Conservation (phyloP, 371 early-diverging fungal species). For the Ordospora pajunii region DNA sequence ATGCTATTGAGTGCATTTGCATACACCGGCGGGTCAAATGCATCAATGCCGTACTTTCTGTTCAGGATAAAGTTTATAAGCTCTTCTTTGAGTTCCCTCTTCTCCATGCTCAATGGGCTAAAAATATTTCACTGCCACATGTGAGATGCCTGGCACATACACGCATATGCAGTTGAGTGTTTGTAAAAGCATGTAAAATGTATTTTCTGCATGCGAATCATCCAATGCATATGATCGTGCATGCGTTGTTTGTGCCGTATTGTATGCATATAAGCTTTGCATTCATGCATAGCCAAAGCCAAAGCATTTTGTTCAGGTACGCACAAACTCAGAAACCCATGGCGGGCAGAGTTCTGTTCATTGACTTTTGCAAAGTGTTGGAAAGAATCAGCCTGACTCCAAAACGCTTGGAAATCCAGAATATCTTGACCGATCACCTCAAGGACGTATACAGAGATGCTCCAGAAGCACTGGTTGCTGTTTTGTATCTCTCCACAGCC, state of each 20-base stretch:
- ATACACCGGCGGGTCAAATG: not conserved
- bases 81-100: slow-evolving; percentile 23
- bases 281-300: too few relatives aligned
- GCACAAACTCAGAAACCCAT: too few relatives aligned
- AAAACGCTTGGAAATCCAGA: slow-evolving; percentile 56
- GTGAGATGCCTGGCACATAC: too few relatives aligned
- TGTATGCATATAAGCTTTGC: too few relatives aligned
- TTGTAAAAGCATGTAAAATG: too few relatives aligned
- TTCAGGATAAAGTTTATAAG: slow-evolving; percentile 35
- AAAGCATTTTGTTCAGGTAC: too few relatives aligned
- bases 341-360: slow-evolving; percentile 21
- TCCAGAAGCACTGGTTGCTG: slow-evolving; percentile 23
- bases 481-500: slow-evolving; percentile 55
- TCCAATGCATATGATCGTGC: too few relatives aligned
- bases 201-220: too few relatives aligned
- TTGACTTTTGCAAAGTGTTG: slow-evolving; percentile 39
- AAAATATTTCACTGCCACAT: not conserved
- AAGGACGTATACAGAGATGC: not conserved
- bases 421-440: slow-evolving; percentile 41
- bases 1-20: not conserved
- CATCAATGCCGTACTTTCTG: slow-evolving; percentile 19
- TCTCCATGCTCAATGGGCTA: slow-evolving; percentile 2
- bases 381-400: slow-evolving; percentile 47
- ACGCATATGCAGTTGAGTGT: too few relatives aligned
- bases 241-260: too few relatives aligned